Evolutionary conservation across 768 basidiomycete species (phyloP).

Genomic region (Mycena vitilis): DNA sequence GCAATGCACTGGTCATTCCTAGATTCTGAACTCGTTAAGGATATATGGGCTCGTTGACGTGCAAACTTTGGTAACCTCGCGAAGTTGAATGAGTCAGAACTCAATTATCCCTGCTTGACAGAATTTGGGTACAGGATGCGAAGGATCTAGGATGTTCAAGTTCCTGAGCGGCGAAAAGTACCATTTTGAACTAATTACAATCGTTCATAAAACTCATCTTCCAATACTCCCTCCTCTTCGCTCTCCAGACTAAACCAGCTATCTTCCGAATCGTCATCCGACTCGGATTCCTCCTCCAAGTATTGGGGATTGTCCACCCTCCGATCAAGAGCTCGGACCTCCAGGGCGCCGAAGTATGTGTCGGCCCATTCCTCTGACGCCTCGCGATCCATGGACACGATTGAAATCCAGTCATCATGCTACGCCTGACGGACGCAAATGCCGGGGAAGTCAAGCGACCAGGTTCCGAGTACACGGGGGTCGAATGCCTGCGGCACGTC

Average conservation of each 20-base stretch:
- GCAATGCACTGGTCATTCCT: too few relatives aligned
- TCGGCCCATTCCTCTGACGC: too few relatives aligned
- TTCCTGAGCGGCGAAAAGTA: too few relatives aligned
- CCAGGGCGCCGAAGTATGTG: not conserved
- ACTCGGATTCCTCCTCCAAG: not conserved
- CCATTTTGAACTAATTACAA: too few relatives aligned
- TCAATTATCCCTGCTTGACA: too few relatives aligned
- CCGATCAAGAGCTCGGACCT: not conserved
- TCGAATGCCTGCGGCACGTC: not conserved
- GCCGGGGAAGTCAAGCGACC: not conserved
- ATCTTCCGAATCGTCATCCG: too few relatives aligned
- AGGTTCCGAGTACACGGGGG: not conserved
- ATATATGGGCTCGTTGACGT: conserved; percentile 53
- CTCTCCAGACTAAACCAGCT: too few relatives aligned
- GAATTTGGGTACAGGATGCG: too few relatives aligned
- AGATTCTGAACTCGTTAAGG: conserved; percentile 43
- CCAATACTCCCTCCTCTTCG: not conserved
- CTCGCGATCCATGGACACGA: not conserved
- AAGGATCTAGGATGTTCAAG: too few relatives aligned
- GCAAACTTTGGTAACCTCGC: conserved; percentile 48
- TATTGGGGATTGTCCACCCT: not conserved
- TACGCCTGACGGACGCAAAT: not conserved
- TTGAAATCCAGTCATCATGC: not conserved
- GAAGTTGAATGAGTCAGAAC: too few relatives aligned
- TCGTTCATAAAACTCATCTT: not conserved